Conservation (phyloP, 805 yeast species). For the Vanderwaltozyma tropicalis region DNA sequence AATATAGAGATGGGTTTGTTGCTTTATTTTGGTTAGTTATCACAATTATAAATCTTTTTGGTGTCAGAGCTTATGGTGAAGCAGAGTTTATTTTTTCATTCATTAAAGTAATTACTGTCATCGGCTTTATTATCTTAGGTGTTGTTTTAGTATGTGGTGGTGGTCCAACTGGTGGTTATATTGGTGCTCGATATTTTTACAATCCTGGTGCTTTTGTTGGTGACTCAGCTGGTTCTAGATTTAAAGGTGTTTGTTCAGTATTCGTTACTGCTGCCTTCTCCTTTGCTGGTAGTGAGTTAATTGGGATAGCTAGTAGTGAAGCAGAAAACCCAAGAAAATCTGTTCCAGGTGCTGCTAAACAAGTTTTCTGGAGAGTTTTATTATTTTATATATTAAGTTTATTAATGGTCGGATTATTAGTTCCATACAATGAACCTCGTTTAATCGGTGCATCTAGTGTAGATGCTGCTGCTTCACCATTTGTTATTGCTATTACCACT, state of each 20-base stretch:
- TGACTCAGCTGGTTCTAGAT: slow-evolving; percentile 26
- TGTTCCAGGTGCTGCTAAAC: slow-evolving; percentile 43
- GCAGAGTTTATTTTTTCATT: slow-evolving; percentile 39
- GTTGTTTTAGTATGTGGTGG: slow-evolving; percentile 37
- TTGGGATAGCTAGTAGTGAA: slow-evolving; percentile 44
- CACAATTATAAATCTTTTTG: slow-evolving; percentile 40
- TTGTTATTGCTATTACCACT: slow-evolving; percentile 57
- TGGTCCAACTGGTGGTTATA: slow-evolving; percentile 34
- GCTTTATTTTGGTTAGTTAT: slow-evolving; percentile 41
- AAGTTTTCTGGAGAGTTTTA: slow-evolving; percentile 46
- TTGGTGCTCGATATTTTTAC: slow-evolving; percentile 41
- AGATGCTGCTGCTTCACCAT: slow-evolving; percentile 64
- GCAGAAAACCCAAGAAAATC: slow-evolving; percentile 37
- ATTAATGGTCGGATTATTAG: slow-evolving; percentile 37
- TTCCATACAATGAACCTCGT: slow-evolving; percentile 35
- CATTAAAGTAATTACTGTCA: slow-evolving; percentile 37
- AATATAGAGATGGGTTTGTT: slow-evolving; percentile 40
- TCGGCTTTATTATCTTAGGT: slow-evolving; percentile 44
- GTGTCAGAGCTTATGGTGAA: slow-evolving; percentile 43
- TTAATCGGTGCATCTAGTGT: slow-evolving; percentile 40
- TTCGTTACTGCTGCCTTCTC: slow-evolving; percentile 65
- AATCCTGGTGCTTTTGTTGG: slow-evolving; percentile 51
- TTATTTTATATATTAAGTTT: slow-evolving; percentile 39
- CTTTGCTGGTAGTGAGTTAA: slow-evolving; percentile 43
- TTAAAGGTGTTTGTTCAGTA: slow-evolving; percentile 64